Conservation (phyloP, 495 filamentous ascomycete genomes). For the Oleoguttula mirabilis region DNA sequence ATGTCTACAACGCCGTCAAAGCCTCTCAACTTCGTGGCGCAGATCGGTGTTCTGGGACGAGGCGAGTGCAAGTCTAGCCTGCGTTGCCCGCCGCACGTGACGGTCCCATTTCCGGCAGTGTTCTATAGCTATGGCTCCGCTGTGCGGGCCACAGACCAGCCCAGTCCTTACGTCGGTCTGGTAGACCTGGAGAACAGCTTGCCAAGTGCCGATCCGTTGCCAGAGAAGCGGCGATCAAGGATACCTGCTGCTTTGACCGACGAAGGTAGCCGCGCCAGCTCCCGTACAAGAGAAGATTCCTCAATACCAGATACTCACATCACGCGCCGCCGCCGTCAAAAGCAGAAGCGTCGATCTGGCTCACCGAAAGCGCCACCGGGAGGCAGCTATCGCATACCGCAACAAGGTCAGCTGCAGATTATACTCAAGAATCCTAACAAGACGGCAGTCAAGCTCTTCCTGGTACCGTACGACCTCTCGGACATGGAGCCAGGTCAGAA, state of each 20-base stretch:
- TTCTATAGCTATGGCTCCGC: slow-evolving; percentile 75
- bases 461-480: slow-evolving; percentile 88
- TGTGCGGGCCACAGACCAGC: slow-evolving; percentile 49
- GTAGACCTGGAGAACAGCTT: slow-evolving; percentile 82
- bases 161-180: slow-evolving; percentile 90
- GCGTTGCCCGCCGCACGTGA: slow-evolving; percentile 82
- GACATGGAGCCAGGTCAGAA: slow-evolving; percentile 94
- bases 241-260: slow-evolving; percentile 23
- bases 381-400: slow-evolving; percentile 87
- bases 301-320: slow-evolving; percentile 8
- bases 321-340: slow-evolving; percentile 36
- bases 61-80: slow-evolving; percentile 81
- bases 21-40: slow-evolving; percentile 83
- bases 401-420: slow-evolving; percentile 91
- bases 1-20: slow-evolving; percentile 97
- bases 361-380: slow-evolving; percentile 64
- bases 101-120: slow-evolving; percentile 86
- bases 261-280: slow-evolving; percentile 11
- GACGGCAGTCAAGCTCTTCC: slow-evolving; percentile 87
- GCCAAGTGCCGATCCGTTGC: slow-evolving; percentile 32
- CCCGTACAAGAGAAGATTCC: slow-evolving; percentile 6
- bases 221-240: slow-evolving; percentile 35
- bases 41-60: slow-evolving; percentile 86
- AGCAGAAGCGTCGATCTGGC: slow-evolving; percentile 44
- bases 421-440: slow-evolving; percentile 96